Base-by-base conservation (phyloP, 352 stramenopile genomes). In the Phytophthora kernoviae region DNA sequence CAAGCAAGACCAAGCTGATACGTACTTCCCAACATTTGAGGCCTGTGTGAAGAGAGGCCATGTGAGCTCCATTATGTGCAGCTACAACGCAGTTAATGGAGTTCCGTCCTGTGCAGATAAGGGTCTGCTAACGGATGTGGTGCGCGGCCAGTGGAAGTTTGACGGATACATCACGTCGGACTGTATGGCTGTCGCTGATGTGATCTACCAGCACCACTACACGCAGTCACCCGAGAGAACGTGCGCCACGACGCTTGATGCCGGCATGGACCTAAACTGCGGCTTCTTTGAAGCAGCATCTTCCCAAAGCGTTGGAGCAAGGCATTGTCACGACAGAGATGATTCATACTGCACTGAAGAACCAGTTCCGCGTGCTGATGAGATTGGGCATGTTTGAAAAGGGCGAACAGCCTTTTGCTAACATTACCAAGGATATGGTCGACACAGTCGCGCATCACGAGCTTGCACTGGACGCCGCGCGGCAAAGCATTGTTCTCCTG, bases 61-160 rank as follows among this genome's bases (percentile, higher is more conserved):
- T 42, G 90, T 86, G 27, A 95, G 72, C 44, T 80, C 82, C 9
- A 64, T 98, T 39, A 98, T 98, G 96, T 98, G 94, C 70, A 96
- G 81, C 47, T 98, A 98, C 74, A 98, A 98, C 55, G 82, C 87
- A 11, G 78, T 98, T 24, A 98, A 98, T 65, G 91, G 93, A 5
- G 71, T 96, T 17, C 96, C 96, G 1, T 72, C 87, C 12, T 98
- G 96, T 67, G 88, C 92, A 5, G 91, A 97, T 64, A 67, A 72
- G n/a, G 59, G 74, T 5, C 62, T 98, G 1, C 56, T 98, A 26
- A 90, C 84, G 0, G 73, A 77, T 21, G 30, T 90, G 6, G 65
- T 96, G n/a, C 79, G 94, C n/a, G 64, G 73, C 2, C 51, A 78
- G 49, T 98, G 93, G 94, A 73, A 81, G 12, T 97, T 97, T 59